A percentile compares a stretch with the other conserved stretches of the same genome.
Conservation (phyloP, 805 yeast genomes). For the Ogataea dorogensis region DNA sequence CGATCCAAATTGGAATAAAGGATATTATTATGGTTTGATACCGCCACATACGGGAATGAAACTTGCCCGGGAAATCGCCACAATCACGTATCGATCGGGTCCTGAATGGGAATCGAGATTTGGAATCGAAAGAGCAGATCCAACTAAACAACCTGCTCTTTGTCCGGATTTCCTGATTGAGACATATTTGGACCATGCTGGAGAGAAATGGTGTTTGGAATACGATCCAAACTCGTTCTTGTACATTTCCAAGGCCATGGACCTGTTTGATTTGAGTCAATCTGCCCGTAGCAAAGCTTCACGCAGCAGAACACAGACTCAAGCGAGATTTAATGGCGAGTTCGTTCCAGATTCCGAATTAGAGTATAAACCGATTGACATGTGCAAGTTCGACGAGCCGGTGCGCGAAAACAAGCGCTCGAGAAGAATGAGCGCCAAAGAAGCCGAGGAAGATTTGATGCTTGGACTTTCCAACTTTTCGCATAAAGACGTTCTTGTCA, state of each 20-base stretch:
- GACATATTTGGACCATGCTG: constrained; percentile 91
- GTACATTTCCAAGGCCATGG: constrained; percentile 93
- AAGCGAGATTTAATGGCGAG: constrained; percentile 30
- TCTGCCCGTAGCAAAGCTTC: constrained; percentile 45
- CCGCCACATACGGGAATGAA: constrained; percentile 97
- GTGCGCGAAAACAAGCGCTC: constrained; percentile 50
- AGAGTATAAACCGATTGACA: constrained; percentile 31
- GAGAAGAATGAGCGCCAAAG: constrained; percentile 50
- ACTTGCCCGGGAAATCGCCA: constrained; percentile 88
- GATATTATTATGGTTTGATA: constrained; percentile 66
- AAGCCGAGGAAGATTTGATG: constrained; percentile 57
- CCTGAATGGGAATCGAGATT: constrained; percentile 96
- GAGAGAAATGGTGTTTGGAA: constrained; percentile 88
- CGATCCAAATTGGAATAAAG: constrained; percentile 93
- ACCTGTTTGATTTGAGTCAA: constrained; percentile 75
- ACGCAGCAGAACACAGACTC: constrained; percentile 39
- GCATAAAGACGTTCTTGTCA: constrained; percentile 65
- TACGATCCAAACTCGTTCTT: constrained; percentile 88
- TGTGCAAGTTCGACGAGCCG: constrained; percentile 45
- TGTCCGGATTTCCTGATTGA: constrained; percentile 94
- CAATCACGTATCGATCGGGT: constrained; percentile 90
- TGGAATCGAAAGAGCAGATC: constrained; percentile 85
- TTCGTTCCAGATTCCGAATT: constrained; percentile 23
- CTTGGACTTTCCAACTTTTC: constrained; percentile 64
- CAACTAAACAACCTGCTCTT: constrained; percentile 72